Percentiles rank a stretch among this genome's conserved stretches.
These are phyloP conservation scores for Agaricus blazei DNA, from an alignment of 768 basidiomycete genomes.

Conservation along the genomic window DNA sequence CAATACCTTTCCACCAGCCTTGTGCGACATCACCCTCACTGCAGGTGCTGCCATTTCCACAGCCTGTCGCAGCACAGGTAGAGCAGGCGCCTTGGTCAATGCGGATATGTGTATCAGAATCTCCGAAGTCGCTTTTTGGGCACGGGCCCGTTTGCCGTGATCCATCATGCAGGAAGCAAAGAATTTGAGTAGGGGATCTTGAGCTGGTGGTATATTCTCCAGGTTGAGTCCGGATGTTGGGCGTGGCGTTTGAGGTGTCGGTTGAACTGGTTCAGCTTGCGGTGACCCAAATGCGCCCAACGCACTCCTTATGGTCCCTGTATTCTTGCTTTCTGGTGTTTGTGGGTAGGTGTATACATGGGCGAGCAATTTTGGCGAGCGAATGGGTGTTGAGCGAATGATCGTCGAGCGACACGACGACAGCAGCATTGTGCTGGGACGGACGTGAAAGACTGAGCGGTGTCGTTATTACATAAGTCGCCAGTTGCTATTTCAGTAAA, in stretches of 20 bases:
- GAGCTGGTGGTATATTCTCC: slow-evolving; percentile 64
- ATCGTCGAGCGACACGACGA: slow-evolving; percentile 16
- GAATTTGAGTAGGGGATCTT: slow-evolving; percentile 70
- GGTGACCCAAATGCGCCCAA: slow-evolving; percentile 13
- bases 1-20: slow-evolving; percentile 60
- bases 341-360: slow-evolving; percentile 6
- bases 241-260: background rate
- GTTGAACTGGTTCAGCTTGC: slow-evolving; percentile 6
- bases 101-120: slow-evolving; percentile 70
- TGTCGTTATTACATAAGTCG: background rate
- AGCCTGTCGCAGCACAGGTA: slow-evolving; percentile 76
- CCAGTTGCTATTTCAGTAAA: no score
- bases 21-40: slow-evolving; percentile 54
- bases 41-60: slow-evolving; percentile 66
- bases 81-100: slow-evolving; percentile 70
- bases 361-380: slow-evolving; percentile 13
- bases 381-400: slow-evolving; percentile 14
- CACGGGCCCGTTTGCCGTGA: slow-evolving; percentile 61
- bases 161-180: slow-evolving; percentile 57
- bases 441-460: background rate
- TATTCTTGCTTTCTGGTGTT: slow-evolving; percentile 9
- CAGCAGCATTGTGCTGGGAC: slow-evolving; percentile 12
- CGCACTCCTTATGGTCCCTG: slow-evolving; percentile 15
- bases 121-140: slow-evolving; percentile 48
- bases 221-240: slow-evolving; percentile 10